Evolutionary conservation across 352 stramenopile species (phyloP), one percentile per base, ranked within the genome.

Genomic region (Pythium chondricola): DNA sequence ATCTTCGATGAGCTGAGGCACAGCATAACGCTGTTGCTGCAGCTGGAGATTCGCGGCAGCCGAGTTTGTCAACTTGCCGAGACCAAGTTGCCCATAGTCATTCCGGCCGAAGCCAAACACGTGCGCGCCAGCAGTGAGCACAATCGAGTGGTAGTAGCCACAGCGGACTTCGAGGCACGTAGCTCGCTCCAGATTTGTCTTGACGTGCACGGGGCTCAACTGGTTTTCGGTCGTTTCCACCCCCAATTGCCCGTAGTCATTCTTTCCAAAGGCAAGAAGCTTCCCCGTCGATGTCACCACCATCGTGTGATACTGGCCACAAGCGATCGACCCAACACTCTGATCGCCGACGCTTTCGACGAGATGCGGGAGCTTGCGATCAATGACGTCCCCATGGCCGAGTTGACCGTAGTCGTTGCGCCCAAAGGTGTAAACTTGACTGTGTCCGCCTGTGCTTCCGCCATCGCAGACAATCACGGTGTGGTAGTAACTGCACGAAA

Each of bases 401-500:
- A 97, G 60, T 46, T 97, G 90, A 2, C 89, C 89, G 33, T 95
- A 97, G 57, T 97, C 90, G 47, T 97, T 97, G 4, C 90, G 74
- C 7, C 90, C 90, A 47, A 96, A 97, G 1, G 86, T 85, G 52
- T 89, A 96, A 20, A 96, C 48, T 21, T 63, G 64, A 11, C 65
- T 65, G 18, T 57, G 51, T 0, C 56, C 60, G 14, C 11, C 16
- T 18, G 39, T 13, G 18, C 59, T 13, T 21, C 59, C 42, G 0
- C 55, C 58, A 42, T 83, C 69, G 35, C 81, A 95, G 2, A 75
- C 74, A 38, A 97, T 68, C 7, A 96, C 55, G 11, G 74, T 96
- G 59, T 97, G 90, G 47, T 97, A 96, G 53, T 97, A 97, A 57
- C 89, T 97, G 62, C 89, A 97, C 6, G 85, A 94, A 6, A 96